Conservation (phyloP, 2,329 filamentous ascomycete genomes). For the Curvularia sp. region DNA sequence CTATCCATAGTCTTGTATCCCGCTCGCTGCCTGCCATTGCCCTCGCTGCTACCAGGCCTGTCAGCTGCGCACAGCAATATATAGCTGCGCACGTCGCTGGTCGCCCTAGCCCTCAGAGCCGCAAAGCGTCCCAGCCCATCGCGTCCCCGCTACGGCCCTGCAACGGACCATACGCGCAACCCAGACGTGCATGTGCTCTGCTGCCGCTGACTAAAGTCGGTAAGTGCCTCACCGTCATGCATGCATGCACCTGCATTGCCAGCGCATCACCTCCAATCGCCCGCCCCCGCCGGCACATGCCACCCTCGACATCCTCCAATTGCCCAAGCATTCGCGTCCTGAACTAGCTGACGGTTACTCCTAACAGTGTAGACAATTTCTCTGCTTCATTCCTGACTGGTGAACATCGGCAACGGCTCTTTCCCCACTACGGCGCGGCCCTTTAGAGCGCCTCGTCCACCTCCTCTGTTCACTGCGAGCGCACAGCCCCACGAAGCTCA, state of each 20-base stretch:
- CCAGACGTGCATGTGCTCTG: constrained; percentile 42
- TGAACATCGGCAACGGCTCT: constrained; percentile 42
- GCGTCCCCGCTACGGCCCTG: constrained; percentile 36
- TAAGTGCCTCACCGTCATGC: constrained; percentile 48
- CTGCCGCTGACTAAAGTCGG: constrained; percentile 46
- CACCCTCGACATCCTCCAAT: constrained; percentile 47
- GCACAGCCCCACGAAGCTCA: constrained; percentile 44
- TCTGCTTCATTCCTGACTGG: constrained; percentile 43
- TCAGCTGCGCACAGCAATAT: constrained; percentile 43
- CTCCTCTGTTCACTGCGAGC: constrained; percentile 25
- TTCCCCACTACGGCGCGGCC: constrained; percentile 49
- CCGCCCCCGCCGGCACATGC: constrained; percentile 49
- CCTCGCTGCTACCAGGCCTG: constrained; percentile 20
- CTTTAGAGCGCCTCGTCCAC: constrained; percentile 38
- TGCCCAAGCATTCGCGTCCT: constrained; percentile 41
- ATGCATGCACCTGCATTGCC: constrained; percentile 54
- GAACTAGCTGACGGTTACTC: constrained; percentile 48
- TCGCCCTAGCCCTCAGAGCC: constrained; percentile 31
- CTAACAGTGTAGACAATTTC: constrained; percentile 39
- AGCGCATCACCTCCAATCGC: constrained; percentile 54
- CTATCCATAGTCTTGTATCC: constrained; percentile 32
- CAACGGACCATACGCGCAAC: constrained; percentile 31
- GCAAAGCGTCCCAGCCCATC: constrained; percentile 21
- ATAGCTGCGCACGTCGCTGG: constrained; percentile 28
- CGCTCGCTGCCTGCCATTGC: constrained; percentile 17